Conservation (phyloP, 164 flowering plant species). For the Litsea cubeba region DNA sequence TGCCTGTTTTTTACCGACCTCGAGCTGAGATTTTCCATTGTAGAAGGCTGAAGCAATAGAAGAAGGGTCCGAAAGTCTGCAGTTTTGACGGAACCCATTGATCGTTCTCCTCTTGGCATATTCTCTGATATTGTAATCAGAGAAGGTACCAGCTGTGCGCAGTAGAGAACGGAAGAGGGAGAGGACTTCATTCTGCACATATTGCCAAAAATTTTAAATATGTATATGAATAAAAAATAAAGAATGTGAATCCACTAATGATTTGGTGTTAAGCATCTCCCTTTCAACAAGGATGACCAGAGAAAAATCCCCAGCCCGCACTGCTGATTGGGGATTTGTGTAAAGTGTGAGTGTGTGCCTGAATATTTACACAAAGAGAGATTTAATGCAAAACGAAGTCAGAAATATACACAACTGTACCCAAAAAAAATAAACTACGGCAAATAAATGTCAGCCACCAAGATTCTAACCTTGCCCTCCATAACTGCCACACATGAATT, state of each 20-base stretch:
- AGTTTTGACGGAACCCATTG: constrained; percentile 58
- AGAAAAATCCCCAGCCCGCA: too few species aligned
- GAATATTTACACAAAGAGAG: too few species aligned
- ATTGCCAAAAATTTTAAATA: background rate
- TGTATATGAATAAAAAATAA: background rate
- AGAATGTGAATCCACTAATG: too few species aligned
- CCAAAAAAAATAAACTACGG: background rate
- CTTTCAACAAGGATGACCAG: too few species aligned
- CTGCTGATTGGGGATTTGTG: too few species aligned
- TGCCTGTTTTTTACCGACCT: constrained; percentile 53
- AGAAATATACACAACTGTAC: too few species aligned
- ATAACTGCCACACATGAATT: constrained; percentile 78
- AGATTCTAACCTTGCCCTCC: constrained; percentile 64
- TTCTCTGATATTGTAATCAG: constrained; percentile 80
- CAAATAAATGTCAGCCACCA: background rate
- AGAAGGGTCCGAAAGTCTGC: constrained; percentile 41
- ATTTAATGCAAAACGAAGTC: too few species aligned
- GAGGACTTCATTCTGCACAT: constrained; percentile 28
- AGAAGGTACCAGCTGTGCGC: constrained; percentile 49
- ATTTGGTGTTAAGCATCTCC: too few species aligned
- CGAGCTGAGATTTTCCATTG: constrained; percentile 63
- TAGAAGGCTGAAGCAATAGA: constrained; percentile 39
- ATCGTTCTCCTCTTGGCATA: constrained; percentile 57
- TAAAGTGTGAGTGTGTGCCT: too few species aligned
- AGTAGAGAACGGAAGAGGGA: constrained; percentile 32